Conservation (phyloP, 768 basidiomycete species). For the Mycena latifolia region DNA sequence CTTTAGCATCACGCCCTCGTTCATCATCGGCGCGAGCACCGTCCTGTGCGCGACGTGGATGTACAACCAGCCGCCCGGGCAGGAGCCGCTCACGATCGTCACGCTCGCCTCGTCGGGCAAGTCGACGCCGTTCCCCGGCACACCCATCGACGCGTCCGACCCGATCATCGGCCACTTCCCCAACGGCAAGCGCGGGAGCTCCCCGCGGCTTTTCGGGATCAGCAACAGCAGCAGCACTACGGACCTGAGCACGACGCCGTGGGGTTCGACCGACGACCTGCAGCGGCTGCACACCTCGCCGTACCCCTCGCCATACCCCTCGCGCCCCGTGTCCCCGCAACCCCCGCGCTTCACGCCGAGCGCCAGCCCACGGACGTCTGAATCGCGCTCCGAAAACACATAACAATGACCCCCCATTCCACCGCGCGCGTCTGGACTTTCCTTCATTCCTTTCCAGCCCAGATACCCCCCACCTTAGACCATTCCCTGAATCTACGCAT, state of each 20-base stretch:
- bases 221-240: constrained; percentile 51
- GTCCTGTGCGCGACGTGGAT: constrained; percentile 93
- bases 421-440: background rate
- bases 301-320: constrained; percentile 58
- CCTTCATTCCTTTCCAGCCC: constrained; percentile 5
- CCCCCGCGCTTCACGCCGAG: constrained; percentile 44
- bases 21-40: constrained; percentile 86
- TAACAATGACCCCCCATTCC: background rate
- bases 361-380: constrained; percentile 7
- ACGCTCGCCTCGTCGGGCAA: constrained; percentile 42
- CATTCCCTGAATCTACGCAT: background rate
- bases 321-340: constrained; percentile 50
- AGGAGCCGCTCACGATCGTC: constrained; percentile 41
- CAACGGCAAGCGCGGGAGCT: constrained; percentile 41
- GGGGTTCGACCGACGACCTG: constrained; percentile 47
- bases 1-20: constrained; percentile 88
- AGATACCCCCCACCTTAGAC: constrained; percentile 13
- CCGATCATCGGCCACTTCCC: constrained; percentile 74
- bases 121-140: constrained; percentile 43
- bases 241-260: constrained; percentile 52
- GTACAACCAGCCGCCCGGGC: constrained; percentile 84
- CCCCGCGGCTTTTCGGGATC: constrained; percentile 58
- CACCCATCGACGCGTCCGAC: constrained; percentile 60
- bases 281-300: constrained; percentile 52
- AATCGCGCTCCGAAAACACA: background rate